These are phyloP conservation scores for Linnemannia elongata DNA, from an alignment of 192 early-diverging fungal genomes.

Conservation along the genomic window DNA sequence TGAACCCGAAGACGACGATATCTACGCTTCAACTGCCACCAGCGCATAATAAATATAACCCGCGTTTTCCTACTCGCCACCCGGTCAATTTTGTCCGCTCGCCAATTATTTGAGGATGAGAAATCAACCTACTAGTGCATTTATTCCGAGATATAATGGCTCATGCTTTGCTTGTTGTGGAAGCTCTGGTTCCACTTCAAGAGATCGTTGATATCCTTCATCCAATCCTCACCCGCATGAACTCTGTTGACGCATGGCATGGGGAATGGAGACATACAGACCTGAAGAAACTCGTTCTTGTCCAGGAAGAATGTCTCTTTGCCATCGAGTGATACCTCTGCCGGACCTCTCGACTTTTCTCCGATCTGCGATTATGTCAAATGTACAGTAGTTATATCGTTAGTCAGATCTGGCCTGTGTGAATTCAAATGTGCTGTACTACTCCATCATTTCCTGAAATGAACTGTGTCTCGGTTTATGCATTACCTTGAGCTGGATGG, in stretches of 20 bases:
- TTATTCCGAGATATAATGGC: slow-evolving; percentile 55
- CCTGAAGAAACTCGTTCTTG: slow-evolving; percentile 76
- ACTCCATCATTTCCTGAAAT: too few relatives aligned
- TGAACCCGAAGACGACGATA: slow-evolving; percentile 56
- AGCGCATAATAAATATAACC: background rate
- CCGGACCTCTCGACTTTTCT: slow-evolving; percentile 70
- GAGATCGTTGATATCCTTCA: slow-evolving; percentile 85
- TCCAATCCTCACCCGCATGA: slow-evolving; percentile 80
- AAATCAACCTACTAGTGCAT: background rate
- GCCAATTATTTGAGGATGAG: too few relatives aligned
- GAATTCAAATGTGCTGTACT: too few relatives aligned
- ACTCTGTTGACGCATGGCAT: slow-evolving; percentile 83
- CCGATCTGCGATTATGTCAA: slow-evolving; percentile 54
- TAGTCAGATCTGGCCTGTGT: too few relatives aligned
- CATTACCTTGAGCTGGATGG: slow-evolving; percentile 71
- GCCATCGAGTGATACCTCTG: slow-evolving; percentile 85
- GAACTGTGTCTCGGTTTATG: background rate
- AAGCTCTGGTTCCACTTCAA: slow-evolving; percentile 92
- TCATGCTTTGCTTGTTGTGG: slow-evolving; percentile 61
- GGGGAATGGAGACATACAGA: slow-evolving; percentile 78
- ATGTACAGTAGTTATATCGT: too few relatives aligned
- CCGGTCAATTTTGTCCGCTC: too few relatives aligned
- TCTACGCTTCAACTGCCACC: slow-evolving; percentile 28
- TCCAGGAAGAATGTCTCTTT: slow-evolving; percentile 77
- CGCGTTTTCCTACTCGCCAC: too few relatives aligned